Base-by-base conservation (phyloP, 352 stramenopile species). In the Phytophthora quininea region DNA sequence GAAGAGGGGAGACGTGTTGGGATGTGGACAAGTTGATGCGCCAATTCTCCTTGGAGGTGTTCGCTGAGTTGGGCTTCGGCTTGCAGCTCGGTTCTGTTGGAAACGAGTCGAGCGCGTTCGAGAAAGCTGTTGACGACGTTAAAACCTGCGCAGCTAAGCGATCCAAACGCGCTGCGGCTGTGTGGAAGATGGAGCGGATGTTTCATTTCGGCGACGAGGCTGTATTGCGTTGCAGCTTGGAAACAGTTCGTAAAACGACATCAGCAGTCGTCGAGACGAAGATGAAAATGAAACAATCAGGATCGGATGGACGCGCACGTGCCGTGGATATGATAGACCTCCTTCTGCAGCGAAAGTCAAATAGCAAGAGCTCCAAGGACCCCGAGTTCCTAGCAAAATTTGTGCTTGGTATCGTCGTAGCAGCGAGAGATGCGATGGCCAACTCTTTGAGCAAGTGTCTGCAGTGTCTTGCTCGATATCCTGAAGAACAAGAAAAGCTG, bases 361-460 rank as follows among this genome's bases (percentile, higher is more conserved):
- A 37, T n/a, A 69, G 57, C 38, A 67, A 62, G 46, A 69, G 24
- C 29, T 51, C 59, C 1, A 69, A 64, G 29, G 58, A 64, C 35
- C 35, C 49, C 3, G 43, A 48, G 12, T 67, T 68, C 12, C 70
- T 96, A 3, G 82, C 82, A 4, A 75, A 95, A 45, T 84, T 95
- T 33, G 74, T 90, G 30, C 59, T 24, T 24, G 19, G 19, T 24
- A 24, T 95, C 32, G 78, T 94, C 3, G 62, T 91, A 10, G 86
- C 84, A 50, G 86, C 86, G 4, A 74, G 83, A 2, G 84, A 91
- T 31, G 90, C 89, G 1, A 95, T 85, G 12, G 72, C 84, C 0
- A 70, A 84, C 50, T 84, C 77, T 1, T 38, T 96, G 10, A 67
- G 58, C 11, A 91, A 74, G 75, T 82, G 87, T 56, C 54, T 95